A percentile compares a stretch with the other conserved stretches of the same genome.
Evolutionary conservation across 768 basidiomycete genomes (phyloP).

Genomic region (Krasilnikovozyma curviuscula): DNA sequence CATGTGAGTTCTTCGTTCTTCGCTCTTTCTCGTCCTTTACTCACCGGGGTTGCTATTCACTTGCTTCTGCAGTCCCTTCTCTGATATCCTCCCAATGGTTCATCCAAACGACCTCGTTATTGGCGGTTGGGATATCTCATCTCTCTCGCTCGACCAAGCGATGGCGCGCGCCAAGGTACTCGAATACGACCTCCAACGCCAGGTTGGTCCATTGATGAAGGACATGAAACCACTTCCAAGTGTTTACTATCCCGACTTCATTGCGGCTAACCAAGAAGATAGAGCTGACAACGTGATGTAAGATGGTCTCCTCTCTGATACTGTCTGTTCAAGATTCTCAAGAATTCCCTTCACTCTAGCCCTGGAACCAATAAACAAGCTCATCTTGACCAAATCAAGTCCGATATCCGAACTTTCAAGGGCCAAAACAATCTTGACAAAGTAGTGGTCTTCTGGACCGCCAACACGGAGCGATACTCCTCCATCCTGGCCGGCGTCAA

Average conservation of each 20-base stretch:
- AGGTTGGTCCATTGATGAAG: constrained; percentile 71
- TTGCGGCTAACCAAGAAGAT: constrained; percentile 89
- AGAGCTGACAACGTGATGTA: constrained; percentile 91
- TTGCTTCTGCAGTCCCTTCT: too few relatives aligned
- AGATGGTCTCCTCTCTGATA: too few relatives aligned
- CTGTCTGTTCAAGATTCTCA: too few relatives aligned
- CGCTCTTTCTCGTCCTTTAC: too few relatives aligned
- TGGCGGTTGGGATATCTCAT: constrained; percentile 96
- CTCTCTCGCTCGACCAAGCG: constrained; percentile 62
- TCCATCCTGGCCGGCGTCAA: constrained; percentile 87
- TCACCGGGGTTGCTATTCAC: too few relatives aligned
- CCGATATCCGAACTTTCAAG: constrained; percentile 92
- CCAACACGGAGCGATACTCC: constrained; percentile 91
- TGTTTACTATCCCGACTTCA: constrained; percentile 82
- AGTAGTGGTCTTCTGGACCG: constrained; percentile 92
- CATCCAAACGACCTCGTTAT: constrained; percentile 95
- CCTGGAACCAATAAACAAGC: constrained; percentile 67
- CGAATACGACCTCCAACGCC: constrained; percentile 90
- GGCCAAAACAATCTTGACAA: constrained; percentile 59
- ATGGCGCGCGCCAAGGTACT: constrained; percentile 87
- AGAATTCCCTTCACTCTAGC: too few relatives aligned
- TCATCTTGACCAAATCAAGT: constrained; percentile 77
- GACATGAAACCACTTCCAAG: constrained; percentile 68
- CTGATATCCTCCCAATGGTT: constrained; percentile 87
- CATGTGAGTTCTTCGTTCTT: too few relatives aligned